These are phyloP conservation scores for Alliaria petiolata DNA, from an alignment of 345 rosid genomes.

Conservation along the genomic window DNA sequence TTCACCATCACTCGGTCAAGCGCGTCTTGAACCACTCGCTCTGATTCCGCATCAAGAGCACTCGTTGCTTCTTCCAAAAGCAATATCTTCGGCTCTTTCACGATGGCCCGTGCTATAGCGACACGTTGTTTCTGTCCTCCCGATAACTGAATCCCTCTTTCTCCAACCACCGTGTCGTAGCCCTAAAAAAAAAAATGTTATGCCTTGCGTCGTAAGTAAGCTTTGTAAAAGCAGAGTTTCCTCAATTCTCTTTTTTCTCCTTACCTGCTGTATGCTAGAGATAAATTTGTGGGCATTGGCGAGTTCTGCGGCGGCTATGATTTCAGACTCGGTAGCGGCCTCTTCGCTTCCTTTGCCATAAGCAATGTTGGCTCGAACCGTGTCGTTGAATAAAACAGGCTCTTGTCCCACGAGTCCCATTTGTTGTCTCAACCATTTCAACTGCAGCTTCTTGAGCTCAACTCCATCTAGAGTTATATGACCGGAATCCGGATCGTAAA, in stretches of 20 bases:
- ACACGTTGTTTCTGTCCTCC: slow-evolving; percentile 82
- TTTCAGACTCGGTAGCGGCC: slow-evolving; percentile 50
- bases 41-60: slow-evolving; percentile 79
- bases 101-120: slow-evolving; percentile 73
- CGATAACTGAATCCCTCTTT: slow-evolving; percentile 64
- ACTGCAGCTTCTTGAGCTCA: slow-evolving; percentile 48
- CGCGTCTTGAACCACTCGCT: slow-evolving; percentile 51
- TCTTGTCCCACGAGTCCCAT: slow-evolving; percentile 81
- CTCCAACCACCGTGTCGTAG: slow-evolving; percentile 65
- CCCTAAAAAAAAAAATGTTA: slow-evolving; percentile 47
- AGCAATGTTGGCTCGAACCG: slow-evolving; percentile 63
- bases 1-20: slow-evolving; percentile 45
- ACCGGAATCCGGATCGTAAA: slow-evolving; percentile 64
- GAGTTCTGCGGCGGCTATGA: slow-evolving; percentile 55
- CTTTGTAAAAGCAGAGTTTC: not conserved
- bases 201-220: not conserved
- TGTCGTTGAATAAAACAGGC: slow-evolving; percentile 58
- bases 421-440: slow-evolving; percentile 70
- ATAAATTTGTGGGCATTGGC: slow-evolving; percentile 75
- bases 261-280: slow-evolving; percentile 48
- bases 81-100: slow-evolving; percentile 59
- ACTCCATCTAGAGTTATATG: slow-evolving; percentile 57
- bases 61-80: slow-evolving; percentile 88
- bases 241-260: too few species aligned
- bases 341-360: slow-evolving; percentile 60